These are phyloP conservation scores for Zychaea mexicana DNA, from an alignment of 371 early-diverging fungal species.

Conservation along the genomic window DNA sequence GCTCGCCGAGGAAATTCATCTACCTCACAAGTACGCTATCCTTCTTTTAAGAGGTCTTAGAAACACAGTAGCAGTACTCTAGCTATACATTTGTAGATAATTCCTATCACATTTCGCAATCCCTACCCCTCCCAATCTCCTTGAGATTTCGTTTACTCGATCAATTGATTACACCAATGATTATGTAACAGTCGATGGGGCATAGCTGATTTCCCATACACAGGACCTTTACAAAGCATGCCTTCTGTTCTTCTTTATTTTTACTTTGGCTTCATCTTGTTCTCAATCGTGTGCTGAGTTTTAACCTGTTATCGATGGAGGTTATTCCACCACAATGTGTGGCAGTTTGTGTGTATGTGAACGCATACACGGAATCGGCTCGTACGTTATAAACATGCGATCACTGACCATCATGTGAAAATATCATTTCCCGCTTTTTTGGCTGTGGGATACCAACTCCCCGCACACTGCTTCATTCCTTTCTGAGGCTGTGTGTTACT, in stretches of 20 bases:
- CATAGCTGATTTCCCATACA: background rate
- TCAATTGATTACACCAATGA: background rate
- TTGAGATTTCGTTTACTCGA: background rate
- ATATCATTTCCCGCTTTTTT: background rate
- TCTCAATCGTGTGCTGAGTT: no score
- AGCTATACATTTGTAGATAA: background rate
- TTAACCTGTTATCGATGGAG: no score
- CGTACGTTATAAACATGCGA: no score
- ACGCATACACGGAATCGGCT: no score
- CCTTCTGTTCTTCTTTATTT: background rate
- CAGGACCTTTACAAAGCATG: background rate
- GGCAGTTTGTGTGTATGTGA: no score
- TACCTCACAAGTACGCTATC: background rate
- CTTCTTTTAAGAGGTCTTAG: background rate
- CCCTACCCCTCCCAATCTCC: background rate
- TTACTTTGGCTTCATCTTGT: no score
- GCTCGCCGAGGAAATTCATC: background rate
- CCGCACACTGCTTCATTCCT: background rate
- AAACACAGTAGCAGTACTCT: background rate
- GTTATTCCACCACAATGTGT: no score
- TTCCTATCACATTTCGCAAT: background rate
- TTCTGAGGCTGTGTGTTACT: no score
- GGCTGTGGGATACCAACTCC: background rate
- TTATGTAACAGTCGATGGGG: background rate
- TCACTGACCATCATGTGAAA: no score